Evolutionary conservation across 768 basidiomycete species (phyloP).

Genomic region (Fomitopsis pulvina): DNA sequence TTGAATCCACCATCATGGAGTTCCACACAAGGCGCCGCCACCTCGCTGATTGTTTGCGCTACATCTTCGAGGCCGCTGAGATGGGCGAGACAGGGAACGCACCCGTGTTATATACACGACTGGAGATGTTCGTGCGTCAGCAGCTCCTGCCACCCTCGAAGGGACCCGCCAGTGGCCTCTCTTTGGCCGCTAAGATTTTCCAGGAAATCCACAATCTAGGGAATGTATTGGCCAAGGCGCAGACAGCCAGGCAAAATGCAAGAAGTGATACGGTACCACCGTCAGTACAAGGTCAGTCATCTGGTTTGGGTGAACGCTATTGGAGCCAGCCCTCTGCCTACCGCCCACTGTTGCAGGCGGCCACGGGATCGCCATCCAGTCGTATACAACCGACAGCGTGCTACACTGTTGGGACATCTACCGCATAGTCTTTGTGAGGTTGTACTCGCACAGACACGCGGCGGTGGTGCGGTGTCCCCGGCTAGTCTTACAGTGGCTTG

Average conservation of each 20-base stretch:
- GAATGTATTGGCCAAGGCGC: conserved; percentile 43
- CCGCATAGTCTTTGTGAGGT: too few relatives aligned
- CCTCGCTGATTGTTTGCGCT: conserved; percentile 63
- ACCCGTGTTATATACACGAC: conserved; percentile 41
- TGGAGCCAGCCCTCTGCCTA: too few relatives aligned
- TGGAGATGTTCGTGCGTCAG: conserved; percentile 47
- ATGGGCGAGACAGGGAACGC: conserved; percentile 37
- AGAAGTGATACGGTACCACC: conserved; percentile 51
- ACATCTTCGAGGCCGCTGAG: conserved; percentile 60
- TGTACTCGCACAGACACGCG: too few relatives aligned
- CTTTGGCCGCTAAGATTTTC: conserved; percentile 51
- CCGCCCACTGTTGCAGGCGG: too few relatives aligned
- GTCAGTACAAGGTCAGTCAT: conserved; percentile 43
- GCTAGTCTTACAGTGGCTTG: too few relatives aligned
- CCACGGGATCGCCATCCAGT: too few relatives aligned
- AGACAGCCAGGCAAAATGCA: conserved; percentile 56
- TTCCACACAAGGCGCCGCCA: conserved; percentile 67
- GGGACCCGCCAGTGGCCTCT: conserved; percentile 29
- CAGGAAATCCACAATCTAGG: conserved; percentile 59
- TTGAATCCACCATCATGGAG: conserved; percentile 61
- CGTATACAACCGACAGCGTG: background rate
- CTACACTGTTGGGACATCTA: background rate
- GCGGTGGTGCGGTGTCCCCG: too few relatives aligned
- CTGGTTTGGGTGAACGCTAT: background rate
- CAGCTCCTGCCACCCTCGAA: conserved; percentile 43